Base-by-base conservation (phyloP, 2,329 filamentous ascomycete genomes). In the Blumeriella jaapii region DNA sequence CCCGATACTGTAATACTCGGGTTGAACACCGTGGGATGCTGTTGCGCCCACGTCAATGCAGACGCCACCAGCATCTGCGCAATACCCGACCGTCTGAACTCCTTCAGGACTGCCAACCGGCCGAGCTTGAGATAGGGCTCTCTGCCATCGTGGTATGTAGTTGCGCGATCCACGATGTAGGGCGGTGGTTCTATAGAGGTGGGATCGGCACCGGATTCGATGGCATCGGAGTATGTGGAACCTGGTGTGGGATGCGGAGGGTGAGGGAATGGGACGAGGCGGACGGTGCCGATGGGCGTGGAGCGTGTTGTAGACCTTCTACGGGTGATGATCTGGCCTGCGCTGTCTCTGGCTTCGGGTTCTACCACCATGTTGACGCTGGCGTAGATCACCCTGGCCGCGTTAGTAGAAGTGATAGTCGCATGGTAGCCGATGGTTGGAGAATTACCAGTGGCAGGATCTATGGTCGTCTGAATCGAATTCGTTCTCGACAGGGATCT, bases 111-210 rank as follows among this genome's bases (percentile, higher is more conserved):
- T 0, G 84, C 82, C 17, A 95, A 64, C 1, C 84, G 71, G 4
- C 84, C 84, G 2, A 95, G 60, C 60, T 89, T 93, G 44, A 93
- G 65, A 57, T 89, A 93, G 0, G 82, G 75, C 51, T 93, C 84
- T 23, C 63, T 53, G 5, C 69, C 71, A 50, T 81, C 67, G 53
- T 73, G 69, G 45, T 67, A 61, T 31, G 59, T 65, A 25, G 68
- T 74, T 28, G 57, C 42, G 29, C 31, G 45, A 38, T 48, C 50
- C 23, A 32, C 33, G 27, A 45, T 46, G 18, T 13, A 53, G 36
- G 4, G 40, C 39, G n/a, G 47, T 4, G 40, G 30, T 7, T 29
- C 29, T 5, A 32, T 26, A 8, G 32, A 31, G 18, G 38, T 29
- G 2, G 32, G 2, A 4, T 24, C 22, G 7, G 39, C 14, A 6